These are phyloP conservation scores for Jatropha multifida DNA, from an alignment of 441 rosid genomes.

Conservation along the genomic window DNA sequence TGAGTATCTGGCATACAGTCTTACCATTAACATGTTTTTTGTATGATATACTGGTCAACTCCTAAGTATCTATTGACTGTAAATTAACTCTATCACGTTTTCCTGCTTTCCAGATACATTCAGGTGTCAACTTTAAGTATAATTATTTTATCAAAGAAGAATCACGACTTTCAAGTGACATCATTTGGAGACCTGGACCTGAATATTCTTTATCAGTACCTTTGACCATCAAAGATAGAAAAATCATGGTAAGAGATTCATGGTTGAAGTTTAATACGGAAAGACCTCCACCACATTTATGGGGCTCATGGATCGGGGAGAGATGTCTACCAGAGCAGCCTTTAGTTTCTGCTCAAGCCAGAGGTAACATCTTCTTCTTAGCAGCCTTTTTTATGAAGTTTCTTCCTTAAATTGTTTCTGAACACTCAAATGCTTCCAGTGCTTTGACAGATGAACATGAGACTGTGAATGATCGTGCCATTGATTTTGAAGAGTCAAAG, in stretches of 20 bases:
- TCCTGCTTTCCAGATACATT: slow-evolving; percentile 54
- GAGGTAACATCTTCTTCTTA: slow-evolving; percentile 61
- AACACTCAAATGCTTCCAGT: slow-evolving; percentile 96
- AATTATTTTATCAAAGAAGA: slow-evolving; percentile 67
- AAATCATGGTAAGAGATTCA: slow-evolving; percentile 68
- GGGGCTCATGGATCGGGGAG: slow-evolving; percentile 89
- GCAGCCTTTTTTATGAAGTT: slow-evolving; percentile 22
- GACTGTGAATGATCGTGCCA: slow-evolving; percentile 27
- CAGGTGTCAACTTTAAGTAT: slow-evolving; percentile 77
- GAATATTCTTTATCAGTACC: slow-evolving; percentile 72
- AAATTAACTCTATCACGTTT: neutral
- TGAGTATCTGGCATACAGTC: slow-evolving; percentile 7
- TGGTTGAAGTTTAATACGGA: slow-evolving; percentile 53
- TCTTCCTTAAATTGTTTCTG: slow-evolving; percentile 51
- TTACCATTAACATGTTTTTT: slow-evolving; percentile 1
- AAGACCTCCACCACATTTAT: slow-evolving; percentile 40
- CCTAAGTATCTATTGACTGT: neutral
- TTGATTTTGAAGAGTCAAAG: slow-evolving; percentile 34
- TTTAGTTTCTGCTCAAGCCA: slow-evolving; percentile 32
- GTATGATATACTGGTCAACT: slow-evolving; percentile 2
- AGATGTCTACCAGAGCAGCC: slow-evolving; percentile 36
- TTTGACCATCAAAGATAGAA: slow-evolving; percentile 37
- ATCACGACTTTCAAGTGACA: slow-evolving; percentile 45
- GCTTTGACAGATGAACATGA: slow-evolving; percentile 80
- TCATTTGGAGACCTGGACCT: slow-evolving; percentile 88